These are phyloP conservation scores for Thelephora aurantiotincta DNA, from an alignment of 768 basidiomycete genomes.

Conservation along the genomic window DNA sequence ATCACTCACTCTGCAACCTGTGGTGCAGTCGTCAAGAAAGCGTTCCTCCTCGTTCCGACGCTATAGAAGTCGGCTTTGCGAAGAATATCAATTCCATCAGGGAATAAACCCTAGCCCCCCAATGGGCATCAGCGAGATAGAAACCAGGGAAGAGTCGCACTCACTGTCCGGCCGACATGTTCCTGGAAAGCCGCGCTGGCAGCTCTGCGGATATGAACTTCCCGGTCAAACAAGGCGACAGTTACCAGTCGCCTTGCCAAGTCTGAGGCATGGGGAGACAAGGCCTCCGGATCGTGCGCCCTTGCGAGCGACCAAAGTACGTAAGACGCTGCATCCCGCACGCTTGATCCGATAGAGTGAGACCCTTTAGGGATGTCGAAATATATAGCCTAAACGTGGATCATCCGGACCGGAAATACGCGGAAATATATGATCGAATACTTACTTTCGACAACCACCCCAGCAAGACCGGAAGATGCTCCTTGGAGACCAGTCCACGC, in stretches of 20 bases:
- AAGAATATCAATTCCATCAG: conserved; percentile 89
- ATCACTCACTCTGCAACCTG: conserved; percentile 73
- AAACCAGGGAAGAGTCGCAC: conserved; percentile 13
- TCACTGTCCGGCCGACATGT: conserved; percentile 84
- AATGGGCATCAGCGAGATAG: neutral
- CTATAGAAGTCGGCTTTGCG: conserved; percentile 91
- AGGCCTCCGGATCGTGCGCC: conserved; percentile 42
- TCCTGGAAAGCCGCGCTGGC: conserved; percentile 98
- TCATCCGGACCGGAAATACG: conserved; percentile 4
- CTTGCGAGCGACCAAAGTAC: conserved; percentile 91
- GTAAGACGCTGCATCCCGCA: conserved; percentile 90
- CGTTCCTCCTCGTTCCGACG: conserved; percentile 71
- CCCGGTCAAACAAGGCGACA: conserved; percentile 82
- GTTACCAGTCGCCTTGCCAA: conserved; percentile 64
- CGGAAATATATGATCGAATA: neutral
- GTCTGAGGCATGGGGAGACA: conserved; percentile 44
- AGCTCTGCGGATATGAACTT: conserved; percentile 87
- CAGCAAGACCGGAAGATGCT: conserved; percentile 48
- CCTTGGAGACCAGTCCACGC: conserved; percentile 50
- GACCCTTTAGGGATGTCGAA: conserved; percentile 88
- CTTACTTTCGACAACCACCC: conserved; percentile 71
- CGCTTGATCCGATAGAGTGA: conserved; percentile 88
- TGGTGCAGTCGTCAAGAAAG: conserved; percentile 75
- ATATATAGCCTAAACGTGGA: conserved; percentile 55
- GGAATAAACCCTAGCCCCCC: conserved; percentile 58